Evolutionary conservation across 176 grass and related monocot species (phyloP).

Genomic region (Sorghum bicolor): DNA sequence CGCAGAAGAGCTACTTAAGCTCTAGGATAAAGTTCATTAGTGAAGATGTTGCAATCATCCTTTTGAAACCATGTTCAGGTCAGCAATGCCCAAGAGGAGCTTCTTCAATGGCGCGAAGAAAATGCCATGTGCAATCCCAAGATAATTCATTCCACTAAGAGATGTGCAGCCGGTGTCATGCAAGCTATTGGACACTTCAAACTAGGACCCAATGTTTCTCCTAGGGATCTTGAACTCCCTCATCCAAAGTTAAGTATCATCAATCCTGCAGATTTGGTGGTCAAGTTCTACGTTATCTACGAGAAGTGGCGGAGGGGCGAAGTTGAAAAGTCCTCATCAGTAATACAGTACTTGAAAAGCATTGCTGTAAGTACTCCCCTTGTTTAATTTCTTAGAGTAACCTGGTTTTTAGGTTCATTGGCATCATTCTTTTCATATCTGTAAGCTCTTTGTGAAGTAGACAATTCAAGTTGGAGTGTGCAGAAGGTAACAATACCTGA

Average conservation of each 20-base stretch:
- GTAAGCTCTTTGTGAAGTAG: not conserved
- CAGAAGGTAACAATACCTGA: not conserved
- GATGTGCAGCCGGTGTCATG: constrained; percentile 72
- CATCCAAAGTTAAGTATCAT: constrained; percentile 34
- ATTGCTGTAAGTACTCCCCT: constrained; percentile 46
- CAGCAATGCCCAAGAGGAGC: constrained; percentile 79
- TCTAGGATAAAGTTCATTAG: not conserved
- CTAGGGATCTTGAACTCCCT: constrained; percentile 57
- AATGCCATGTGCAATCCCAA: constrained; percentile 52
- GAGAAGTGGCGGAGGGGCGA: constrained; percentile 63
- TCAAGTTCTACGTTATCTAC: constrained; percentile 68
- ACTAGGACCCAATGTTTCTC: constrained; percentile 63
- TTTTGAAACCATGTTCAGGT: constrained; percentile 58
- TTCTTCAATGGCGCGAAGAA: constrained; percentile 73
- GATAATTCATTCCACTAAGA: constrained; percentile 75
- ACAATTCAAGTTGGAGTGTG: not conserved
- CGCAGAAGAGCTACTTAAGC: not conserved
- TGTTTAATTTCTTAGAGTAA: not conserved
- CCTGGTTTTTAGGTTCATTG: constrained; percentile 1
- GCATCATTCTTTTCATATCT: not conserved
- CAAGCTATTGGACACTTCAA: constrained; percentile 76
- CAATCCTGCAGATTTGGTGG: constrained; percentile 43
- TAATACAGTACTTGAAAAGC: constrained; percentile 51
- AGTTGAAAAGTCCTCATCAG: constrained; percentile 37
- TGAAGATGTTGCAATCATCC: not conserved